Evolutionary conservation across 768 basidiomycete species (phyloP), one percentile per base, ranked within the genome.

Genomic region (Boletus huronensis): DNA sequence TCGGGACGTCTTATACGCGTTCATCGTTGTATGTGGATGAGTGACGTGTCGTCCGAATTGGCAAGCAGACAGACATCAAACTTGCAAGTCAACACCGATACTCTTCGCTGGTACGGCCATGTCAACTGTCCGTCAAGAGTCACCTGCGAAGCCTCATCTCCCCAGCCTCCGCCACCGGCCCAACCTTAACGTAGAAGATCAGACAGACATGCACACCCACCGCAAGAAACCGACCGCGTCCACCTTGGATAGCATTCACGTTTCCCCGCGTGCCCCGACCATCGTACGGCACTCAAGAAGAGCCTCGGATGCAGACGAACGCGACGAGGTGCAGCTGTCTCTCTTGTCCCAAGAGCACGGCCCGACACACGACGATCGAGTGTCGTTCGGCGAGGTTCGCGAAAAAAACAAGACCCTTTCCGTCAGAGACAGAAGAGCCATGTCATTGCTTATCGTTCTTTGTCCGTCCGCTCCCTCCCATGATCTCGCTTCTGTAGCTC

Each of bases 361-460:
- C 63, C 72, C 80, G 44, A 66, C 70, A 19, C 70, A 75, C 52
- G 74, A 76, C 41, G 66, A 35, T 7, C 10, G 59, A 14, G 66
- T 61, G 21, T 61, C 65, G 41, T 76, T 75, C 48, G 72, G 66
- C 17, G 58, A 66, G 39, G 64, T 63, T 29, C 64, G 69, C 42
- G 65, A 67, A 26, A 72, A 72, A 50, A 59, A 65, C 43, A 87
- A 81, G 66, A 65, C 79, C 25, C 78, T 91, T 59, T 87, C 86
- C 35, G 62, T 77, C 29, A 87, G 84, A 68, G 95, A 98, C 73
- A 89, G 88, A 71, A 78, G 82, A 62, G 90, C 87, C 46, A 92
- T 98, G 79, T 82, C 82, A 5, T 74, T 98, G 50, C 75, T 98
- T 32, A 87, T 93, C 70, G 76, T 93, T 62, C 77, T 98, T 47